Evolutionary conservation across 495 filamentous ascomycete species (phyloP).

Genomic region (Aspergillus kassunensis): DNA sequence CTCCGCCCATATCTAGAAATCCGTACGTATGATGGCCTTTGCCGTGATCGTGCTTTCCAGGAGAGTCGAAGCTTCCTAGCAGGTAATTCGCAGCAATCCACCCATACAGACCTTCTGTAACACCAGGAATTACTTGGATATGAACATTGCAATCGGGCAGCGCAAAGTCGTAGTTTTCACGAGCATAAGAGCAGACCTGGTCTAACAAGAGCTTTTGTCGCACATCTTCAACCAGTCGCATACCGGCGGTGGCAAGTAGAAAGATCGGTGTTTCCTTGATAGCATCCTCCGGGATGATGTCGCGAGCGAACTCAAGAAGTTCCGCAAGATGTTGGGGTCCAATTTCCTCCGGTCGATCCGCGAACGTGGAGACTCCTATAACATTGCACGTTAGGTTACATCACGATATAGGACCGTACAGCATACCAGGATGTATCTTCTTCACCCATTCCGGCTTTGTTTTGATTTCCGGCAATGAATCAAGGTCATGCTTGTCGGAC

Average conservation of each 20-base stretch:
- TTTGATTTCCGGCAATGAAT: slow-evolving; percentile 69
- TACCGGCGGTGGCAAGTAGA: slow-evolving; percentile 92
- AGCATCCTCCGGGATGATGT: slow-evolving; percentile 74
- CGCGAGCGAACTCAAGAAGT: slow-evolving; percentile 77
- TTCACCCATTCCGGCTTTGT: slow-evolving; percentile 87
- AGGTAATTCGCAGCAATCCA: slow-evolving; percentile 99
- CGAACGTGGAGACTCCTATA: slow-evolving; percentile 82
- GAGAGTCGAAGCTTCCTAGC: slow-evolving; percentile 86
- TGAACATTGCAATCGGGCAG: slow-evolving; percentile 88
- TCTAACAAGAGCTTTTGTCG: slow-evolving; percentile 68
- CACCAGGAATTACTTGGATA: slow-evolving; percentile 94
- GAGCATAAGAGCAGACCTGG: slow-evolving; percentile 81
- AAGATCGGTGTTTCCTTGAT: slow-evolving; percentile 86
- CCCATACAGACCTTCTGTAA: slow-evolving; percentile 96
- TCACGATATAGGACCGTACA: not conserved
- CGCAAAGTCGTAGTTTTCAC: slow-evolving; percentile 71
- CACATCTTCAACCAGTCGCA: slow-evolving; percentile 76
- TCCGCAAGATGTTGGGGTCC: slow-evolving; percentile 75
- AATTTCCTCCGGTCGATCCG: slow-evolving; percentile 67
- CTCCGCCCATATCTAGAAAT: slow-evolving; percentile 97
- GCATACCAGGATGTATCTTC: slow-evolving; percentile 79
- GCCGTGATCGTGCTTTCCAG: slow-evolving; percentile 67
- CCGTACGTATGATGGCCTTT: slow-evolving; percentile 95
- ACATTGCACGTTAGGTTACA: not conserved
- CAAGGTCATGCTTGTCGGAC: slow-evolving; percentile 56